Percentiles rank a stretch among this genome's conserved stretches.
phyloP scores from a whole-genome alignment of 768 basidiomycete genomes.

The Trametes sanguinea region DNA sequence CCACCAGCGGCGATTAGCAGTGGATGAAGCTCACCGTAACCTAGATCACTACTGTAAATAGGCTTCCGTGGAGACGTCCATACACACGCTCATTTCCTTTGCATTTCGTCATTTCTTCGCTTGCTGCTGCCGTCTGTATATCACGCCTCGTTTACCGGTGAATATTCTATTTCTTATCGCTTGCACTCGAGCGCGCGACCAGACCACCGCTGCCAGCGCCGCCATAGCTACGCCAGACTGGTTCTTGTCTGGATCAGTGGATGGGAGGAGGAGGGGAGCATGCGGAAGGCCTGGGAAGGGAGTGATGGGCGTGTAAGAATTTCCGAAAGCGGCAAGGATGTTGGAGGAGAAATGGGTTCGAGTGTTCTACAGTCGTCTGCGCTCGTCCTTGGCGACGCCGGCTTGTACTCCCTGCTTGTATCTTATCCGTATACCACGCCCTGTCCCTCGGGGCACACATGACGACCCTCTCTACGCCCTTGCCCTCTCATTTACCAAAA shows the following conservation, averaged over 20 bases:
- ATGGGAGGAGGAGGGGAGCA: not conserved
- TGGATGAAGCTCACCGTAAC: not conserved
- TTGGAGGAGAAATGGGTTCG: not conserved
- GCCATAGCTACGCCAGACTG: not conserved
- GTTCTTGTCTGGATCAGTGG: not conserved
- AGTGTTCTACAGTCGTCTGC: not conserved
- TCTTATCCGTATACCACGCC: constrained; percentile 11
- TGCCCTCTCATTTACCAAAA: constrained; percentile 30
- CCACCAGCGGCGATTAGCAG: no score
- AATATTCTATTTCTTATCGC: not conserved
- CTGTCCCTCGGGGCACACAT: constrained; percentile 24
- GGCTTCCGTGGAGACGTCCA: constrained; percentile 6
- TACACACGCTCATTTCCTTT: constrained; percentile 13
- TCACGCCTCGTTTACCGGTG: constrained; percentile 6
- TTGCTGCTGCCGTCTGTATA: constrained; percentile 14
- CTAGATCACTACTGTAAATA: constrained; percentile 14
- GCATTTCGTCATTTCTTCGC: not conserved
- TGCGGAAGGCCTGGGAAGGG: not conserved
- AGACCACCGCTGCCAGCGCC: not conserved
- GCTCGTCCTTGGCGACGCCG: not conserved
- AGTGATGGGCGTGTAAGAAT: constrained; percentile 15
- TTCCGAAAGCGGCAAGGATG: constrained; percentile 13
- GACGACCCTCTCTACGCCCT: constrained; percentile 20
- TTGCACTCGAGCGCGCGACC: no score
- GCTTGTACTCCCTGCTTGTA: constrained; percentile 10